Evolutionary conservation across 805 yeast species (phyloP).

Genomic region (Candida tallmaniae): DNA sequence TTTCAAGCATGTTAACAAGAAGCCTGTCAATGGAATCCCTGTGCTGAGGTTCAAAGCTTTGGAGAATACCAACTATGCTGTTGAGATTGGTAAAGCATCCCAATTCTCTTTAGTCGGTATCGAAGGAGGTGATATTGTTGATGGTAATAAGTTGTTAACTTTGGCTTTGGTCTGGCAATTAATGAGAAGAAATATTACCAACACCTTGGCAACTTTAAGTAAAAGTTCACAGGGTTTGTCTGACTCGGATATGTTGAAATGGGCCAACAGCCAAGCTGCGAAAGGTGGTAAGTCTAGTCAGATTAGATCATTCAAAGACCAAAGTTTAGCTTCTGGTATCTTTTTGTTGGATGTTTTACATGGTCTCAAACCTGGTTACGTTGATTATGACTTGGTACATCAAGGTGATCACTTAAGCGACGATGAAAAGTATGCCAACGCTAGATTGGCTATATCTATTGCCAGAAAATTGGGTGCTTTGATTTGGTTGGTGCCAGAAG

Average conservation of each 20-base stretch:
- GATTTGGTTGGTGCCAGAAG: slow-evolving; percentile 99
- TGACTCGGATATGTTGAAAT: slow-evolving; percentile 81
- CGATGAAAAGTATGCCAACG: slow-evolving; percentile 89
- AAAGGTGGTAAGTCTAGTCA: slow-evolving; percentile 78
- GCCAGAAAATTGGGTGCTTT: slow-evolving; percentile 97
- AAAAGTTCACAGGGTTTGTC: slow-evolving; percentile 65
- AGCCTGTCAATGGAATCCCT: slow-evolving; percentile 71
- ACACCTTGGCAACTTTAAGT: slow-evolving; percentile 69
- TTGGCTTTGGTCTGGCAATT: slow-evolving; percentile 97
- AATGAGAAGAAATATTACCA: slow-evolving; percentile 92
- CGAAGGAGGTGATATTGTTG: slow-evolving; percentile 95
- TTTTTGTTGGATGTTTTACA: slow-evolving; percentile 86
- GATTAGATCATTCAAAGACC: slow-evolving; percentile 83
- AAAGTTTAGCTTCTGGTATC: slow-evolving; percentile 68
- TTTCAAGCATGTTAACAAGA: slow-evolving; percentile 74
- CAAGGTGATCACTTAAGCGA: slow-evolving; percentile 61
- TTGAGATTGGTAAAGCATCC: slow-evolving; percentile 89
- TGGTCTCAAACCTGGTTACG: slow-evolving; percentile 96
- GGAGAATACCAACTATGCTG: slow-evolving; percentile 98
- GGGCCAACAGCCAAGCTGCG: slow-evolving; percentile 86
- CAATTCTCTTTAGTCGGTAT: slow-evolving; percentile 94
- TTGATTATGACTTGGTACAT: slow-evolving; percentile 87
- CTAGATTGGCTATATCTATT: slow-evolving; percentile 93
- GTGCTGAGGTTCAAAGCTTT: slow-evolving; percentile 88
- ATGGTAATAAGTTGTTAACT: slow-evolving; percentile 84